phyloP scores from a whole-genome alignment of 805 yeast species.

The Saccharomyces paradoxus region DNA sequence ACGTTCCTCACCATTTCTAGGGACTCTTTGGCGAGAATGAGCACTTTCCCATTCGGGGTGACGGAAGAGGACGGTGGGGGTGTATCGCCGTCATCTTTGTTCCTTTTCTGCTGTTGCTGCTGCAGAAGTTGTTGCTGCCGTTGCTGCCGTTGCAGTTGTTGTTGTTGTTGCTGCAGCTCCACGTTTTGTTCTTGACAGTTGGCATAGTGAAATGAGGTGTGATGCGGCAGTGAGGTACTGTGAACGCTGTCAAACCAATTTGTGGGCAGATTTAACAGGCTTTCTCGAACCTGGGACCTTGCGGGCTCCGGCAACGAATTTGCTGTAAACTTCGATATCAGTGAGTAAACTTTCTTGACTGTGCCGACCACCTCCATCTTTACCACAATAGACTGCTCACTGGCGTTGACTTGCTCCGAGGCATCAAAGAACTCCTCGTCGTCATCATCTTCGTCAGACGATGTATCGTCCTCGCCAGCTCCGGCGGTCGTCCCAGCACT shows the following conservation, averaged over 20 bases:
- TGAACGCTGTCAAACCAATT: constrained; percentile 50
- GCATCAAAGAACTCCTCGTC: constrained; percentile 32
- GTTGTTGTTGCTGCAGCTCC: constrained; percentile 4
- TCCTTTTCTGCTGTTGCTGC: background rate
- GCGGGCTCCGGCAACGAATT: constrained; percentile 70
- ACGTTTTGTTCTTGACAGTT: background rate
- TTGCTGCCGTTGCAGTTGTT: constrained; percentile 1
- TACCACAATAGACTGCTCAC: constrained; percentile 28
- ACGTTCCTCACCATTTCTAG: constrained; percentile 78
- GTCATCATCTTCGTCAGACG: constrained; percentile 13
- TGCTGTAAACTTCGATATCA: constrained; percentile 80
- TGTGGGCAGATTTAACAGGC: constrained; percentile 65
- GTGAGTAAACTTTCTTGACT: constrained; percentile 76
- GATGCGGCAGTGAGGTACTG: constrained; percentile 11
- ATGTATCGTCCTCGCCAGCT: background rate
- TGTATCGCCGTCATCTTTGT: background rate
- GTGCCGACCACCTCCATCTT: constrained; percentile 82
- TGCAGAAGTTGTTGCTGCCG: constrained; percentile 5
- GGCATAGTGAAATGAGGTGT: background rate
- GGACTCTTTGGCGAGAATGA: constrained; percentile 82
- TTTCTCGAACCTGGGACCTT: constrained; percentile 70
- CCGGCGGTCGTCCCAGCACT: too few relatives aligned
- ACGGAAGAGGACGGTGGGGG: constrained; percentile 11
- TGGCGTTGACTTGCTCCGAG: constrained; percentile 19
- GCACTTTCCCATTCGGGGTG: constrained; percentile 58